Evolutionary conservation across 768 basidiomycete species (phyloP), one percentile per base, ranked within the genome.

Genomic region (Strobilomyces dryophilus): DNA sequence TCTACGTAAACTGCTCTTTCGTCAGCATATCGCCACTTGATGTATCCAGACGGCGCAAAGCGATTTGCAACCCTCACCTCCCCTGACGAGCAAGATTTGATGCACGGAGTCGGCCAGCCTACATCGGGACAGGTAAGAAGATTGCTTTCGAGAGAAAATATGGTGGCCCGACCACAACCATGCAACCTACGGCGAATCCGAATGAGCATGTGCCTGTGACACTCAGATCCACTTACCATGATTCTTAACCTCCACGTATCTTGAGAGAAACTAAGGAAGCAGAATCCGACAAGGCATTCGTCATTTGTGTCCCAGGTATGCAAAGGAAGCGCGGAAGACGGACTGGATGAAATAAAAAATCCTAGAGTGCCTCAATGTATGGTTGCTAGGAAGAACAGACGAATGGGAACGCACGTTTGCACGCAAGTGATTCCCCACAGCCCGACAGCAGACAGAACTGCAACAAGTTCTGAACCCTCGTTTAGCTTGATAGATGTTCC

Each of bases 381-480:
- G 12, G 26, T 8, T 29, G 36, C 21, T 14, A 37, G 8, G 45
- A 17, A 29, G 11, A 12, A 18, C 40, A 31, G 20, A 37, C 21
- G 1, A 29, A 53, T 39, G 42, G 4, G 24, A 36, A 53, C 54
- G 26, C 36, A 63, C 62, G 62, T 53, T 32, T 62, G 61, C 7
- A 54, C 50, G 42, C 61, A 62, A 36, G 61, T 64, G 42, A 64
- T 54, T 8, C 62, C 62, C 62, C 62, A 62, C 11, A 62, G 62
- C 20, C 54, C 61, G 34, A 64, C 59, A 21, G 62, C 45, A 42
- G 61, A 48, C 10, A 62, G 15, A 37, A 53, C 45, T 4, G 49
- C 55, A 42, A 62, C 29, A 15, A 62, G 61, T 15, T 58, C 55
- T 3, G 61, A 40, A 40, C 61, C 61, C 29, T 52, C 53, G 24